phyloP scores from a whole-genome alignment of 352 stramenopile genomes.

The Globisporangium acanthophoron region DNA sequence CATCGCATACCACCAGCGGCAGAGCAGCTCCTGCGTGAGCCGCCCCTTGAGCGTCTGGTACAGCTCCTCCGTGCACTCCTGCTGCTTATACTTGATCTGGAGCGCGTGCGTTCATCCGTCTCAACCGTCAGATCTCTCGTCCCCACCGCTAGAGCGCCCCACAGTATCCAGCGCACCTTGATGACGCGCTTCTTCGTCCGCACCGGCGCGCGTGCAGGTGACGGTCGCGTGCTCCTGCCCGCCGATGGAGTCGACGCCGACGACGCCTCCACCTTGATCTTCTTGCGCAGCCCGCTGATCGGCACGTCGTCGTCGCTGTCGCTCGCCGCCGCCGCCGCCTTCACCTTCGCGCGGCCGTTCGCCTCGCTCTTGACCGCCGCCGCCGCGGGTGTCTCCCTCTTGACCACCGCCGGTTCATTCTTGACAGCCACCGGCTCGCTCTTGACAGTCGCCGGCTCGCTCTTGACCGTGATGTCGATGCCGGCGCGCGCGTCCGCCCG shows the following conservation, averaged over 20 bases:
- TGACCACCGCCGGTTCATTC: conserved; percentile 1
- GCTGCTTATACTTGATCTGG: conserved; percentile 80
- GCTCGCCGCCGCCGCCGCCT: conserved; percentile 26
- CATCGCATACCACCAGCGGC: conserved; percentile 84
- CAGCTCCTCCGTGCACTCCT: conserved; percentile 78
- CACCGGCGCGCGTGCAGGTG: conserved; percentile 6
- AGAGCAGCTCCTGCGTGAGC: conserved; percentile 73
- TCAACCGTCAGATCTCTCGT: too few relatives aligned
- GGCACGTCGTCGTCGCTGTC: conserved; percentile 73
- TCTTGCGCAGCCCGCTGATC: conserved; percentile 62
- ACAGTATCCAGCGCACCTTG: conserved; percentile 25
- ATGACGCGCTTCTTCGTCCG: conserved; percentile 55
- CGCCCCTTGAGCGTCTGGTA: conserved; percentile 76
- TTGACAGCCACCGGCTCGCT: conserved; percentile 12
- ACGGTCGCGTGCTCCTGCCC: conserved; percentile 14
- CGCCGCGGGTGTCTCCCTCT: neutral
- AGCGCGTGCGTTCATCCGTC: neutral
- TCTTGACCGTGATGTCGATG: conserved; percentile 14
- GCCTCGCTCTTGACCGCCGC: conserved; percentile 18
- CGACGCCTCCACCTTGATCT: conserved; percentile 43
- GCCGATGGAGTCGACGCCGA: conserved; percentile 3
- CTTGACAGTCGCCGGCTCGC: conserved; percentile 13
- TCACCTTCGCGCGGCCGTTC: conserved; percentile 14
- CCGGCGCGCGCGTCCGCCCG: conserved; percentile 22
- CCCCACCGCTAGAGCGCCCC: too few relatives aligned